Evolutionary conservation across 2,329 filamentous ascomycete species (phyloP).

Genomic region (Alternaria solani): DNA sequence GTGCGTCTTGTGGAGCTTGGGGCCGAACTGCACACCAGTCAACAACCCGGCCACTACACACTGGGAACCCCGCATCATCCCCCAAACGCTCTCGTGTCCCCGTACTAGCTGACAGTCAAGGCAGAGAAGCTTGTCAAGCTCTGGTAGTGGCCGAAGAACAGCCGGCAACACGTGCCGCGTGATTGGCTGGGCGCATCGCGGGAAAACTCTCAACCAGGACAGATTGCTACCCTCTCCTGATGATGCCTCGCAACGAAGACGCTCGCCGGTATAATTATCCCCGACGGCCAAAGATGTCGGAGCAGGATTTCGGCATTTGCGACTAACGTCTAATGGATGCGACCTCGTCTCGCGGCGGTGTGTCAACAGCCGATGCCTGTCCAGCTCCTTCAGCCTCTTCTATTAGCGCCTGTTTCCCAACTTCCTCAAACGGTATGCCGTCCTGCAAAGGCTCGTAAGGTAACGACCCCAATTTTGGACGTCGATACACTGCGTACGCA

Average conservation of each 20-base stretch:
- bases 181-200: neutral
- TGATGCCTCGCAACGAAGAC: constrained; percentile 16
- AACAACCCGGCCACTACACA: constrained; percentile 1
- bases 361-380: constrained; percentile 25
- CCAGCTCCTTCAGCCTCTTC: constrained; percentile 59
- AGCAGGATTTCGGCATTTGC: constrained; percentile 4
- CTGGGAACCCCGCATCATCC: constrained; percentile 16
- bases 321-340: constrained; percentile 16
- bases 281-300: constrained; percentile 3
- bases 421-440: constrained; percentile 60
- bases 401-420: constrained; percentile 60
- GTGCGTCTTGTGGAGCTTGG: constrained; percentile 22
- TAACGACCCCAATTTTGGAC: constrained; percentile 57
- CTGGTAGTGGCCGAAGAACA: neutral
- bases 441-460: constrained; percentile 45
- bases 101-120: neutral
- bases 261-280: constrained; percentile 4
- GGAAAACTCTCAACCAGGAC: constrained; percentile 4
- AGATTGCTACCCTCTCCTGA: neutral
- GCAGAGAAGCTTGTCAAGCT: neutral
- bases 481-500: constrained; percentile 62
- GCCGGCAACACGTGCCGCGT: neutral
- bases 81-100: constrained; percentile 14
- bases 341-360: constrained; percentile 23
- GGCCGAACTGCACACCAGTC: constrained; percentile 13